These are phyloP conservation scores for Hortaea sp. DNA, from an alignment of 2,329 filamentous ascomycete species.

Conservation along the genomic window DNA sequence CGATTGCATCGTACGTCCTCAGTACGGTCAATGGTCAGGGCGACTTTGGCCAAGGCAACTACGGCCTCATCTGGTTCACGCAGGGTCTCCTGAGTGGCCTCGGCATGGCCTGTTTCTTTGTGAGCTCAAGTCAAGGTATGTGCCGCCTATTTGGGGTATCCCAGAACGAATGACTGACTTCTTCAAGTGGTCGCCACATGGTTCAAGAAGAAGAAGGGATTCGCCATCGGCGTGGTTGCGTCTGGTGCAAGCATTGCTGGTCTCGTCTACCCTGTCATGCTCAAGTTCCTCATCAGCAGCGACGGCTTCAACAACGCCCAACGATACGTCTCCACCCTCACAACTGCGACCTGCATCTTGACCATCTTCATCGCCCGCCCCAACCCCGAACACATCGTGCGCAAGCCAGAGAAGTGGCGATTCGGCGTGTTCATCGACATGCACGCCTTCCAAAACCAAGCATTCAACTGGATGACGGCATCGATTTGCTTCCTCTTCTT, in stretches of 20 bases:
- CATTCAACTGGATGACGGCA: constrained; percentile 36
- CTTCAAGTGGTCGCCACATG: constrained; percentile 38
- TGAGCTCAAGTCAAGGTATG: constrained; percentile 40
- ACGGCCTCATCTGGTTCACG: constrained; percentile 35
- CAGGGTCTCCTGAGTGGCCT: constrained; percentile 39
- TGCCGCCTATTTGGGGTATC: not conserved
- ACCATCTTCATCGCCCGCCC: constrained; percentile 35
- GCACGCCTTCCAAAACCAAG: constrained; percentile 32
- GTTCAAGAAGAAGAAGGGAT: constrained; percentile 37
- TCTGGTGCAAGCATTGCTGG: constrained; percentile 38
- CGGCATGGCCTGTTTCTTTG: constrained; percentile 45
- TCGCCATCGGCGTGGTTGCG: constrained; percentile 41
- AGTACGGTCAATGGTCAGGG: constrained; percentile 32
- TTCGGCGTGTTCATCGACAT: constrained; percentile 32
- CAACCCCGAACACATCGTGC: constrained; percentile 31
- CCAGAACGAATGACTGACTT: constrained; percentile 3
- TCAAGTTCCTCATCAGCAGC: constrained; percentile 31
- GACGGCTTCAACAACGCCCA: constrained; percentile 38
- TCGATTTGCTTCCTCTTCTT: constrained; percentile 40
- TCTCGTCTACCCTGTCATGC: constrained; percentile 37
- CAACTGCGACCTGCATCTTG: constrained; percentile 30
- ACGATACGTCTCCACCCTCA: constrained; percentile 32
- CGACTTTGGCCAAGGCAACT: constrained; percentile 27
- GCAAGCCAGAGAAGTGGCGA: constrained; percentile 30
- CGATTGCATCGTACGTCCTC: constrained; percentile 36